Percentiles rank a stretch among this genome's conserved stretches.
Evolutionary conservation across 139 green algal genomes (phyloP).

Genomic region (Chlorella sp.): DNA sequence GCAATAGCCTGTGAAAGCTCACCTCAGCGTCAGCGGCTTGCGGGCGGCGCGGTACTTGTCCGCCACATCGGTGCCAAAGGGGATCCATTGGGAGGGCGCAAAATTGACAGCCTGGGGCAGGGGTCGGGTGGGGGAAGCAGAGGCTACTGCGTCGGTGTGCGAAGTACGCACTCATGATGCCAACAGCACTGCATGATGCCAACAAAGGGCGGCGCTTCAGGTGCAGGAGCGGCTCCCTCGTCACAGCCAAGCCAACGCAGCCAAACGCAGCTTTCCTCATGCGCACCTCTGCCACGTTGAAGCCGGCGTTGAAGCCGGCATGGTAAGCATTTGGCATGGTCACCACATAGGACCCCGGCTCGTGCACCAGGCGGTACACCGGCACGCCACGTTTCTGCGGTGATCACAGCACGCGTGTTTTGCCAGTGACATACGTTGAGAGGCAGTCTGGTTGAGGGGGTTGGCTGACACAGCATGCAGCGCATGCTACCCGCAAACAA

Average conservation of each 20-base stretch:
- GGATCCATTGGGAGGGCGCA: slow-evolving; percentile 90
- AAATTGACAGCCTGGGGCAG: slow-evolving; percentile 93
- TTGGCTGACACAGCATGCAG: no score
- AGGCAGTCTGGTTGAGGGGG: no score
- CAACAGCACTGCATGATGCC: no score
- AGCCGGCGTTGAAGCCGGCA: slow-evolving; percentile 87
- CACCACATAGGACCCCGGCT: slow-evolving; percentile 88
- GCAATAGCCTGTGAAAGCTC: no score
- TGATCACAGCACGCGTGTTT: no score
- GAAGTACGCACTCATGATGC: no score
- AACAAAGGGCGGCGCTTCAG: no score
- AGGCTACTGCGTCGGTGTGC: not conserved
- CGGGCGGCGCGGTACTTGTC: slow-evolving; percentile 65
- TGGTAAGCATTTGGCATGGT: slow-evolving; percentile 94
- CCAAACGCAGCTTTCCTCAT: not conserved
- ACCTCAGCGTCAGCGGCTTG: slow-evolving; percentile 62
- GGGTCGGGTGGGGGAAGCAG: not conserved
- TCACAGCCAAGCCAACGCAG: no score
- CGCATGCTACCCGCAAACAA: no score
- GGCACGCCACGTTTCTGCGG: slow-evolving; percentile 76
- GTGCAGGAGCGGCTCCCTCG: no score
- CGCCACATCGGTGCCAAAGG: slow-evolving; percentile 67
- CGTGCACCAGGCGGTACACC: slow-evolving; percentile 81
- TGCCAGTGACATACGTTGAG: no score
- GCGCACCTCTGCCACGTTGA: slow-evolving; percentile 66